These are phyloP conservation scores for Zea luxurians DNA, from an alignment of 176 grass and related monocot species.

Conservation along the genomic window DNA sequence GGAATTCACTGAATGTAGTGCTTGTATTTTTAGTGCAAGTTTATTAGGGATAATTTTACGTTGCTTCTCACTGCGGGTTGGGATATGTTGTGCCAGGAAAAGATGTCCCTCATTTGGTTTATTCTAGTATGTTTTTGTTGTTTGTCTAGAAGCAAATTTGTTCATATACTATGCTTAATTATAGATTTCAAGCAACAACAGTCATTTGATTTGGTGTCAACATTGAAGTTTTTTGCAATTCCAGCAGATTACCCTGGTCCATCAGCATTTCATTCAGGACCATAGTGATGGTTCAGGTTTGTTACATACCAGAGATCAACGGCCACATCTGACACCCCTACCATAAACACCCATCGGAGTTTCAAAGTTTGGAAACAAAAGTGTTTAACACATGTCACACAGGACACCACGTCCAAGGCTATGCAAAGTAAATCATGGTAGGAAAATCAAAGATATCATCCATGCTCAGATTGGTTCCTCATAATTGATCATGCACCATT, in stretches of 20 bases:
- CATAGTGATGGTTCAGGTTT: background rate
- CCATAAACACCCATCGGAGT: background rate
- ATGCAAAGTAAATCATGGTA: background rate
- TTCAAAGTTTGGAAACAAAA: background rate
- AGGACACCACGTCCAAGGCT: background rate
- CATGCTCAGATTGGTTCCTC: background rate
- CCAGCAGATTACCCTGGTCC: background rate
- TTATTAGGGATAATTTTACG: background rate
- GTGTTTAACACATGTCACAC: background rate
- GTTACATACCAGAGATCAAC: background rate
- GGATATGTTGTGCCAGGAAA: background rate
- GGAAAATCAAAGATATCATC: background rate
- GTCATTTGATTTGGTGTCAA: background rate
- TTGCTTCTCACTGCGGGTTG: conserved; percentile 14
- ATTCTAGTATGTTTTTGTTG: background rate
- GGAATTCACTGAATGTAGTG: background rate
- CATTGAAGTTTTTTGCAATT: background rate
- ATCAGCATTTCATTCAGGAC: background rate
- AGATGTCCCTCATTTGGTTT: background rate
- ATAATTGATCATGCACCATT: background rate
- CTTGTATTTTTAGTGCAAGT: background rate
- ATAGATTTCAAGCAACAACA: background rate
- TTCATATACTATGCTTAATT: background rate
- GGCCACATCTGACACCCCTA: background rate
- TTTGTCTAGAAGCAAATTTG: background rate